Base-by-base conservation (phyloP, 331 rosid species). In the Malus hybrid region DNA sequence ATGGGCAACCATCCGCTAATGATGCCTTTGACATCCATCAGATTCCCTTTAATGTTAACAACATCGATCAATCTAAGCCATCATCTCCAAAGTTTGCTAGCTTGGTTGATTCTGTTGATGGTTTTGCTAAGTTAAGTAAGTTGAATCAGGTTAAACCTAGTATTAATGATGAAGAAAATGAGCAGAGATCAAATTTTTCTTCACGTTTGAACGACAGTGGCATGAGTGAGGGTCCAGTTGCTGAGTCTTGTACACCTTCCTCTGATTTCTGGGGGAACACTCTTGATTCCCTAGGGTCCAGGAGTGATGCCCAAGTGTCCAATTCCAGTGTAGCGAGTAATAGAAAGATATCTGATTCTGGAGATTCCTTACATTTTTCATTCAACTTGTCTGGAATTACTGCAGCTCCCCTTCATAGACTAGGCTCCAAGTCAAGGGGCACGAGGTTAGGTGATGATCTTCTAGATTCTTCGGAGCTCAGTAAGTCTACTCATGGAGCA, bases 1-100 rank as follows among this genome's bases (percentile, higher is more conserved):
- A 85, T 76, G 96, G 81, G 20, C 80, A 79, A 70, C 68, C 39
- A 54, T 83, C 83, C 71, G 75, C 75, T 77, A 86, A 78, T 84
- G 80, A 83, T 64, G 57, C 85, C 54, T 55, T 73, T 76, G 89
- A 88, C 73, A 75, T 70, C 29, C 79, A 60, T 24, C 83, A 85
- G 67, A 76, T 80, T 71, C 70, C 80, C 29, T 60, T 70, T 27
- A 39, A 74, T 60, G 75, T 65, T 71, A 73, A 75, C 64, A 62
- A 77, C 67, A 70, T 70, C 62, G 86, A 76, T 82, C 76, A 61
- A 78, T 77, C 85, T 68, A 79, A 74, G 82, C 77, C 92, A 69
- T 70, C 89, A 54, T 90, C 93, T 16, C 99, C 99, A 22, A 90
- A 87, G 84, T 94, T 92, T 85, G 96, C 91, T 69, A 85, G 84